Evolutionary conservation across 2,329 filamentous ascomycete species (phyloP).

Genomic region (Thelonectria rubi): DNA sequence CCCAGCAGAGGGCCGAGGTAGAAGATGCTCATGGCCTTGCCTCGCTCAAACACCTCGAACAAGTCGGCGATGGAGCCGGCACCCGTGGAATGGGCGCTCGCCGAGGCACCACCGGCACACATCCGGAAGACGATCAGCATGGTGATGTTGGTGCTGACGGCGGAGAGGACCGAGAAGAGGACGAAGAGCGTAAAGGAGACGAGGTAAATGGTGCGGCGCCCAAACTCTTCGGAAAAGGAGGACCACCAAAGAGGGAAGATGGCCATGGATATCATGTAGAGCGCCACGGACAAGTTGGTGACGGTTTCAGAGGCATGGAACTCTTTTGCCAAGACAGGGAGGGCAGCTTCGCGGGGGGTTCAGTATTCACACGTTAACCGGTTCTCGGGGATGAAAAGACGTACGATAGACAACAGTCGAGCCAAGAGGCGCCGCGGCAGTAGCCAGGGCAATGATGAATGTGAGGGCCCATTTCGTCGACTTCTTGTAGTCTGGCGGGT

Average conservation of each 20-base stretch:
- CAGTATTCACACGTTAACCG: slow-evolving; percentile 1
- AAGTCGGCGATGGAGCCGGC: slow-evolving; percentile 85
- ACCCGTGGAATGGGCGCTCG: slow-evolving; percentile 83
- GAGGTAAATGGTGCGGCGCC: slow-evolving; percentile 81
- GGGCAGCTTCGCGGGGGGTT: slow-evolving; percentile 63
- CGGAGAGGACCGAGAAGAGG: slow-evolving; percentile 74
- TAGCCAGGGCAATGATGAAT: slow-evolving; percentile 78
- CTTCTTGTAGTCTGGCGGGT: slow-evolving; percentile 76
- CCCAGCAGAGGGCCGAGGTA: slow-evolving; percentile 82
- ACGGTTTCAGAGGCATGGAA: slow-evolving; percentile 71
- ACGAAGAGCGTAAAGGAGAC: slow-evolving; percentile 77
- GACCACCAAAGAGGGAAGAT: slow-evolving; percentile 92
- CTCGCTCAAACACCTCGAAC: slow-evolving; percentile 77
- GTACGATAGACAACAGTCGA: slow-evolving; percentile 84
- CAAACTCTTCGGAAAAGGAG: slow-evolving; percentile 77
- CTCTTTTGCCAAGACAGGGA: slow-evolving; percentile 69
- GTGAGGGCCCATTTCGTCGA: slow-evolving; percentile 88
- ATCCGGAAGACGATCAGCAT: slow-evolving; percentile 84
- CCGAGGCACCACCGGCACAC: slow-evolving; percentile 77
- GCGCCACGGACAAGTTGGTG: slow-evolving; percentile 77
- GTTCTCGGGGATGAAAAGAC: slow-evolving; percentile 42
- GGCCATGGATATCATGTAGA: slow-evolving; percentile 85
- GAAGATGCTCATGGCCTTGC: slow-evolving; percentile 83
- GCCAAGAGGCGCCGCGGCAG: slow-evolving; percentile 81
- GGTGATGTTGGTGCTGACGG: slow-evolving; percentile 72